Evolutionary conservation across 805 yeast species (phyloP), one percentile per base, ranked within the genome.

Genomic region (Schizosaccharomyces osmophilus): DNA sequence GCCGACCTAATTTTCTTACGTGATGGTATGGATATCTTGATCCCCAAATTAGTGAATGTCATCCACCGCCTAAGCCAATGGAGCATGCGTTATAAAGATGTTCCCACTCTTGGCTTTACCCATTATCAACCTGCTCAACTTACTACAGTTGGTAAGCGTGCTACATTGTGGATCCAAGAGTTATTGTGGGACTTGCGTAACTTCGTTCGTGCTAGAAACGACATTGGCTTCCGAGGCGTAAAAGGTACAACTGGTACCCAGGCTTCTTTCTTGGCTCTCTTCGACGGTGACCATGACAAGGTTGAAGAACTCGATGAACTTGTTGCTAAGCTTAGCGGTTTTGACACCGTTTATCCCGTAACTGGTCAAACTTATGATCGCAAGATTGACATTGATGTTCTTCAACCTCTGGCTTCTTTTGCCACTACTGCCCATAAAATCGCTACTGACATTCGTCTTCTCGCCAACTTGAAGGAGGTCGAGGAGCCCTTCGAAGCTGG

Each of bases 181-280:
- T 77, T 93, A 68, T 78, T 93, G 69, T 93, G 97, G 98, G 98
- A 93, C 75, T 80, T 93, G 73, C 82, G 98, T 76, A 93, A 93
- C 76, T 80, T 93, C 77, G 83, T 79, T 67, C 84, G 98, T 75
- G 97, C 97, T 59, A 84, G 98, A 76, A 85, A 90, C 70, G 98
- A 93, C 72, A 74, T 93, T 66, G 97, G 97, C 59, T 78, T 93
- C 68, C 83, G 98, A 75, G 98, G 98, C 72, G 97, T 89, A 67
- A 93, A 93, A 77, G 98, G 98, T 71, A 93, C 98, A 64, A 93
- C 98, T 59, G 98, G 98, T 74, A 93, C 98, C 51, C 98, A 93
- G 76, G 98, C 86, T 62, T 90, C 97, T 1, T 93, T 93, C 80
- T 77, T 93, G 71, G 80, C 97, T 22, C 79, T 93, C 67, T 93